Base-by-base conservation (phyloP, 2,329 filamentous ascomycete species). In the Harringtonia lauricola region DNA sequence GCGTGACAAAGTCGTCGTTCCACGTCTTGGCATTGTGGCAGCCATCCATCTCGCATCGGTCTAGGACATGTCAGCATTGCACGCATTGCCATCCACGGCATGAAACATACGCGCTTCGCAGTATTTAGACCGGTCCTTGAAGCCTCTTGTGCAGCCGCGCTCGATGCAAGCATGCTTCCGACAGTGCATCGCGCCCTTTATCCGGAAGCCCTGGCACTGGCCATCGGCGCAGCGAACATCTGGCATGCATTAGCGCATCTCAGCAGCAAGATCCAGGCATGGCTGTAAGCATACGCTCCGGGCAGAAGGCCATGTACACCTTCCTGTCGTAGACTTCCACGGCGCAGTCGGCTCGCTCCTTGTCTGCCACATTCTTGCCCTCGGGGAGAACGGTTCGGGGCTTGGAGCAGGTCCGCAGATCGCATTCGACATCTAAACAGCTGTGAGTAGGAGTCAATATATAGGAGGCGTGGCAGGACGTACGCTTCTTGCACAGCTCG, bases 121-220 rank as follows among this genome's bases (percentile, higher is more conserved):
- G 30, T 37, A 51, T 18, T 38, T 44, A 22, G 36, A 21, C 8
- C 22, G 21, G 14, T 35, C 38, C 14, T 15, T 12, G 18, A 36
- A 41, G 31, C 34, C 33, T 4, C 30, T 28, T 18, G 2, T 10
- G 35, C 49, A 51, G 43, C 38, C 45, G 22, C 39, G 42, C 30
- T 51, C 49, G 5, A 29, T n/a, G 18, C 49, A 51, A 31, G 40
- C 47, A 21, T 51, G 49, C 30, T 46, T 43, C 21, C 37, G 39
- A 39, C 49, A 51, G 42, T 44, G 31, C 2, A 26, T n/a, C 9
- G 45, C 40, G 4, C 31, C 36, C 14, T 29, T 39, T 13, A 45
- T 24, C 17, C 47, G 41, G 3, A 46, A 19, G 10, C 41, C 44
- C 1, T 12, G 15, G 43, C 49, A 49, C 3, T 17, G 2, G 2